These are phyloP conservation scores for Epichloe sp. DNA, from an alignment of 2,329 filamentous ascomycete species.

Conservation along the genomic window DNA sequence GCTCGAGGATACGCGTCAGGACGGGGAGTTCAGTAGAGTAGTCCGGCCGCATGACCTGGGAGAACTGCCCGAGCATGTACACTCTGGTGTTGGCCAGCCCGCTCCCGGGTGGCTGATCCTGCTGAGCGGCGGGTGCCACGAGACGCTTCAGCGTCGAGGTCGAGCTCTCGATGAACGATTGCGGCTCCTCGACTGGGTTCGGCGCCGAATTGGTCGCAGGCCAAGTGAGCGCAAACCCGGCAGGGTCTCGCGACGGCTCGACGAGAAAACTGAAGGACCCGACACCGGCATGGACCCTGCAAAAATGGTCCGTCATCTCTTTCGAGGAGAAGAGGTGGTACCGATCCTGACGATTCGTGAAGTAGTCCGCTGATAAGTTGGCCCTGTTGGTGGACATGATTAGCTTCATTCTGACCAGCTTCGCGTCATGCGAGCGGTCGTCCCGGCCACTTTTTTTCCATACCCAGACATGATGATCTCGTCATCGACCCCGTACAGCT, in stretches of 20 bases:
- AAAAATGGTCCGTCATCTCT: constrained; percentile 72
- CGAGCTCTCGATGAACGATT: constrained; percentile 56
- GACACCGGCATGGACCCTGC: constrained; percentile 61
- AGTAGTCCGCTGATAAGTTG: constrained; percentile 88
- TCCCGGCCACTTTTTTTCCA: background rate
- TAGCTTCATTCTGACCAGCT: background rate
- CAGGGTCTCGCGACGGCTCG: constrained; percentile 41
- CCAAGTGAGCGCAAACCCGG: constrained; percentile 57
- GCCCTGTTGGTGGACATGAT: constrained; percentile 33
- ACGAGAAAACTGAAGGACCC: constrained; percentile 73
- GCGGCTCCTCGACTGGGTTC: constrained; percentile 57
- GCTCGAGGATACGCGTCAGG: constrained; percentile 59
- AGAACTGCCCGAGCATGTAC: constrained; percentile 80
- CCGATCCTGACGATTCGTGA: constrained; percentile 86
- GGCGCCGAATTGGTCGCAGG: constrained; percentile 60
- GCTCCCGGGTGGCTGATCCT: constrained; percentile 5
- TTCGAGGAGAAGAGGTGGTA: constrained; percentile 83
- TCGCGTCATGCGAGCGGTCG: too few relatives aligned
- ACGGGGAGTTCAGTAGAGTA: constrained; percentile 81
- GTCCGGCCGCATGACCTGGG: constrained; percentile 66
- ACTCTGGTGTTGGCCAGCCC: constrained; percentile 51
- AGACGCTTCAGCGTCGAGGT: constrained; percentile 54
- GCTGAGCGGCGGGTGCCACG: constrained; percentile 30
- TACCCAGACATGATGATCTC: constrained; percentile 89
- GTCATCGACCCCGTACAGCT: constrained; percentile 90